phyloP scores from a whole-genome alignment of 352 stramenopile genomes.

The Globisporangium cederbergense region DNA sequence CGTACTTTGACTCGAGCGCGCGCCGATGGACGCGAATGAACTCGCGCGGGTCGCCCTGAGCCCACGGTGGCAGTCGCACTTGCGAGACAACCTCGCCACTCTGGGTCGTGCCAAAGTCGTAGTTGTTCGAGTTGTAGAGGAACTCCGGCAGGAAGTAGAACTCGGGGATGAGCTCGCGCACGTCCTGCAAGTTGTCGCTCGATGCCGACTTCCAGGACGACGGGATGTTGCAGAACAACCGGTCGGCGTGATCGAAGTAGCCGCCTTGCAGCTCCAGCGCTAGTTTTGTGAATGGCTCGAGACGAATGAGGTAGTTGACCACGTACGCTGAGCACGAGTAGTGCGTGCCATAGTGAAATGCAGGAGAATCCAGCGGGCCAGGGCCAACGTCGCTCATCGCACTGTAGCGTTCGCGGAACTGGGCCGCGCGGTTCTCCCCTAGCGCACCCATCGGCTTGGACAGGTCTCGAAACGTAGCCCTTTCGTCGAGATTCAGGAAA shows the following conservation, averaged over 20 bases:
- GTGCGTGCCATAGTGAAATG: constrained; percentile 97
- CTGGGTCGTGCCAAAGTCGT: constrained; percentile 66
- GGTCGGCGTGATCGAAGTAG: constrained; percentile 93
- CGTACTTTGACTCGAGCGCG: constrained; percentile 95
- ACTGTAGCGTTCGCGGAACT: constrained; percentile 86
- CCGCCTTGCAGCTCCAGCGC: constrained; percentile 67
- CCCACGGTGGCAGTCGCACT: constrained; percentile 93
- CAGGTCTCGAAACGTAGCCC: constrained; percentile 88
- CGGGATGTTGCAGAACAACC: constrained; percentile 95
- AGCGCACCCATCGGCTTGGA: constrained; percentile 94
- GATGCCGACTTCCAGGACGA: constrained; percentile 93
- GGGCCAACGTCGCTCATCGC: constrained; percentile 49
- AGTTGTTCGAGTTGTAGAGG: constrained; percentile 72
- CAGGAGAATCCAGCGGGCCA: constrained; percentile 60
- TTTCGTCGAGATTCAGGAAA: constrained; percentile 83
- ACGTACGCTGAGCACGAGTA: constrained; percentile 97
- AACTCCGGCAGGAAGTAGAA: constrained; percentile 83
- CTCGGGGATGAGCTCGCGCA: constrained; percentile 77
- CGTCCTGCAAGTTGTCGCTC: constrained; percentile 87
- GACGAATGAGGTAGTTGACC: constrained; percentile 95
- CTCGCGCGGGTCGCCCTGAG: constrained; percentile 87
- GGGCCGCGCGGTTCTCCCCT: constrained; percentile 63
- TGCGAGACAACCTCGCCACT: constrained; percentile 89
- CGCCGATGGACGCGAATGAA: constrained; percentile 95
- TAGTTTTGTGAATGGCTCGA: constrained; percentile 84